Percentiles rank a stretch among this genome's conserved stretches.
These are phyloP conservation scores for Leishmania arabica DNA, from an alignment of 208 protist genomes.

Conservation along the genomic window DNA sequence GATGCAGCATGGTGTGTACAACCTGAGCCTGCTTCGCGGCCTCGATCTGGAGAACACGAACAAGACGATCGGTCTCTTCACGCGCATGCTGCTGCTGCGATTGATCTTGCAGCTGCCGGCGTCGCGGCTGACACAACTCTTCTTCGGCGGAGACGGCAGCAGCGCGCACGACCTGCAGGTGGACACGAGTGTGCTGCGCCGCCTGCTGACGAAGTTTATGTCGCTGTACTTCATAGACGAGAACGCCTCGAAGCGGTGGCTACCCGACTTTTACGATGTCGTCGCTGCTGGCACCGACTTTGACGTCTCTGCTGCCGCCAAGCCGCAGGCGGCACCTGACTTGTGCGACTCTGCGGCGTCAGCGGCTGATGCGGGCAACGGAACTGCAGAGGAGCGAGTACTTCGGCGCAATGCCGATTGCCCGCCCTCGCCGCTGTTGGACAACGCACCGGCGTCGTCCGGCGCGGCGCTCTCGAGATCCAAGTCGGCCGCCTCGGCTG, in stretches of 20 bases:
- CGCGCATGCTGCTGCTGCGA: slow-evolving; percentile 73
- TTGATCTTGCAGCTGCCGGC: slow-evolving; percentile 65
- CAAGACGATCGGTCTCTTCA: slow-evolving; percentile 78
- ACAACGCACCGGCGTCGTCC: slow-evolving; percentile 1
- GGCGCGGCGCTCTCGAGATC: neutral
- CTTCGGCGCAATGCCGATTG: slow-evolving; percentile 8
- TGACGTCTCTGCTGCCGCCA: slow-evolving; percentile 21
- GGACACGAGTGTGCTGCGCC: slow-evolving; percentile 54
- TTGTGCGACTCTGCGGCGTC: neutral
- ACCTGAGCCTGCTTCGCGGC: slow-evolving; percentile 74
- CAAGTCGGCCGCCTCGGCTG: slow-evolving; percentile 18
- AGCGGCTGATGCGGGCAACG: neutral
- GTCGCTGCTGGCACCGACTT: slow-evolving; percentile 68
- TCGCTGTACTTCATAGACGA: slow-evolving; percentile 81
- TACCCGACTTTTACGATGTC: slow-evolving; percentile 76
- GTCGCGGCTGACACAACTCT: slow-evolving; percentile 58
- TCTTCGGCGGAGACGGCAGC: slow-evolving; percentile 80
- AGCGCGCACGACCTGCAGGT: slow-evolving; percentile 60
- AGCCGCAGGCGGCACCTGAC: neutral
- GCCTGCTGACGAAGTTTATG: slow-evolving; percentile 59
- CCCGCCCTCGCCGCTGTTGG: slow-evolving; percentile 17
- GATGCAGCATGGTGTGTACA: slow-evolving; percentile 59
- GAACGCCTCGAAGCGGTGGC: slow-evolving; percentile 53
- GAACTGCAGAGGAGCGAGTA: slow-evolving; percentile 1
- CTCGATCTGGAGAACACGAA: slow-evolving; percentile 82